Evolutionary conservation across 202 grass and related monocot species (phyloP).

Genomic region (Miscanthus sacchariflorus): DNA sequence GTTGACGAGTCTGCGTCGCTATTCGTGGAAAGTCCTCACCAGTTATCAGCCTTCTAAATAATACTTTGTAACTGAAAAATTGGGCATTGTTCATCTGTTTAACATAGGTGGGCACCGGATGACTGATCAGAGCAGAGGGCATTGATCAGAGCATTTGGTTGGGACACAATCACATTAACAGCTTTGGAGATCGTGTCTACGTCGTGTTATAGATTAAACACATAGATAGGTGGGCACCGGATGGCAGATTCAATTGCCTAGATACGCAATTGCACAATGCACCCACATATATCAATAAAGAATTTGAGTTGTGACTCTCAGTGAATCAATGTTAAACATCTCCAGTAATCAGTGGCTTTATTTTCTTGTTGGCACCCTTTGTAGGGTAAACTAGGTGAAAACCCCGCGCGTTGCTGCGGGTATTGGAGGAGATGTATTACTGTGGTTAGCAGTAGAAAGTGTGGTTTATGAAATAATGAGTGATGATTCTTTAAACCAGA

Average conservation of each 20-base stretch:
- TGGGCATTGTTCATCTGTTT: not conserved
- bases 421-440: too few relatives aligned
- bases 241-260: not conserved
- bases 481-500: too few relatives aligned
- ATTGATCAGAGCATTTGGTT: constrained; percentile 18
- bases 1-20: not conserved
- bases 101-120: too few relatives aligned
- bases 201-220: not conserved
- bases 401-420: too few relatives aligned
- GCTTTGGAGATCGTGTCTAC: not conserved
- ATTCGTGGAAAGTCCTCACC: not conserved
- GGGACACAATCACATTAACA: not conserved
- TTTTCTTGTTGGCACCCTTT: not conserved
- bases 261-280: constrained; percentile 10
- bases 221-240: not conserved
- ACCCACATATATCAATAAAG: not conserved
- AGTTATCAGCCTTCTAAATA: constrained; percentile 1
- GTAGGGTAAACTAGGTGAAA: not conserved
- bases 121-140: too few relatives aligned
- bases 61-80: not conserved
- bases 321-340: not conserved
- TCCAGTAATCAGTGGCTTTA: not conserved
- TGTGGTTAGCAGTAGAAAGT: too few relatives aligned
- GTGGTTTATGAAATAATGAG: too few relatives aligned
- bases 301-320: not conserved